Percentiles rank a stretch among this genome's conserved stretches.
Conservation (phyloP, 257 asterid species). For the Coffea canephora region DNA sequence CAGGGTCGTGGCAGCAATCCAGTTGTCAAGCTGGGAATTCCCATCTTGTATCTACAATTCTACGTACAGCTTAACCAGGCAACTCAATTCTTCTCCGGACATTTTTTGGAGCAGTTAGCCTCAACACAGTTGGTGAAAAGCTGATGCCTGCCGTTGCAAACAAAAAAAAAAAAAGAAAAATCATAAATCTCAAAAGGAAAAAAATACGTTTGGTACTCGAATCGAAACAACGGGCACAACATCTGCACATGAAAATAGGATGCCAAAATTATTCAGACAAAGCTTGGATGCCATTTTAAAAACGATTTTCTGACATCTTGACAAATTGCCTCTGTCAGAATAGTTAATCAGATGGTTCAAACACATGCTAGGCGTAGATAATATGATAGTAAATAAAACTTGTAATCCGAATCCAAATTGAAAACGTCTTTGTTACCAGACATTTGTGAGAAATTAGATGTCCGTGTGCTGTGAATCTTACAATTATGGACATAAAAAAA, state of each 20-base stretch:
- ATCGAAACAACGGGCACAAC: neutral
- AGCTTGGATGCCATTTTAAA: neutral
- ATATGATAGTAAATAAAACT: neutral
- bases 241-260: neutral
- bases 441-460: neutral
- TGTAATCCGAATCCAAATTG: neutral
- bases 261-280: too few species aligned
- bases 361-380: neutral
- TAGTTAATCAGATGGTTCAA: neutral
- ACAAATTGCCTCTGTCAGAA: neutral
- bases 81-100: neutral
- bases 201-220: neutral
- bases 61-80: neutral
- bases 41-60: neutral
- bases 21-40: too few species aligned
- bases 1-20: neutral
- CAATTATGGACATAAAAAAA: slow-evolving; percentile 23
- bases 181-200: neutral
- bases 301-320: neutral
- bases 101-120: slow-evolving; percentile 4
- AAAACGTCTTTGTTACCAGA: neutral
- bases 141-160: slow-evolving; percentile 23
- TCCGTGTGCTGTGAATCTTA: neutral
- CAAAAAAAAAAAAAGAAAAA: too few species aligned
- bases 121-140: slow-evolving; percentile 15